Evolutionary conservation across 169 alveolate genomes (phyloP).

Genomic region (Ichthyophthirius multifiliis): DNA sequence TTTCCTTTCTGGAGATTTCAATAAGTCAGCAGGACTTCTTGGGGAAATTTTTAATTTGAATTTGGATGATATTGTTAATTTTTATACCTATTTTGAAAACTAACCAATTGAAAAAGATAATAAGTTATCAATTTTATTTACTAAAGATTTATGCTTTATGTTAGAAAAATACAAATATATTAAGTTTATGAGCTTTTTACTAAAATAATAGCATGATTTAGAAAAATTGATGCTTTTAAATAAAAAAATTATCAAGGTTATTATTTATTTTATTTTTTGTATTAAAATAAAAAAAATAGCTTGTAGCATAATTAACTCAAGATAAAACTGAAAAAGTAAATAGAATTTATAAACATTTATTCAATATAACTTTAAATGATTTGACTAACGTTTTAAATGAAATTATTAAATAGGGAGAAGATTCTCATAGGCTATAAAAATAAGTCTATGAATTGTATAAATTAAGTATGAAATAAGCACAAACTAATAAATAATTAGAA

Average conservation of each 20-base stretch:
- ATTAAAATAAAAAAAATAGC: not conserved
- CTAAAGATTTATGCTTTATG: not conserved
- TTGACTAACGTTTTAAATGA: not conserved
- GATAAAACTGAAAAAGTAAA: not conserved
- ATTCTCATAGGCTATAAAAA: not conserved
- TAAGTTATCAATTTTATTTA: not conserved
- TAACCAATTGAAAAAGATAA: not conserved
- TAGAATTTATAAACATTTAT: not conserved
- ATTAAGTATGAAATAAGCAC: not conserved
- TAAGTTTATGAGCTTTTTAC: not conserved
- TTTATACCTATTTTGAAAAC: not conserved
- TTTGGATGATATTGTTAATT: not conserved
- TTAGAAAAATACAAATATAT: not conserved
- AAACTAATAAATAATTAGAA: not conserved
- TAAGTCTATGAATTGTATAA: not conserved
- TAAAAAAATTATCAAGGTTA: not conserved
- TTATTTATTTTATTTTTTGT: not conserved
- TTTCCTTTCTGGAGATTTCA: not conserved
- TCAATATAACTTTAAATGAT: not conserved
- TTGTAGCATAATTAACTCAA: not conserved
- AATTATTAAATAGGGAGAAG: not conserved
- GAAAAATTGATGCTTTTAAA: not conserved
- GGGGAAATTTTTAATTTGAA: conserved; percentile 1
- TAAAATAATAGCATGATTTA: not conserved
- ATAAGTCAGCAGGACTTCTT: not conserved